Evolutionary conservation across 116 monocot genomes (phyloP).

Genomic region (Zostera marina): DNA sequence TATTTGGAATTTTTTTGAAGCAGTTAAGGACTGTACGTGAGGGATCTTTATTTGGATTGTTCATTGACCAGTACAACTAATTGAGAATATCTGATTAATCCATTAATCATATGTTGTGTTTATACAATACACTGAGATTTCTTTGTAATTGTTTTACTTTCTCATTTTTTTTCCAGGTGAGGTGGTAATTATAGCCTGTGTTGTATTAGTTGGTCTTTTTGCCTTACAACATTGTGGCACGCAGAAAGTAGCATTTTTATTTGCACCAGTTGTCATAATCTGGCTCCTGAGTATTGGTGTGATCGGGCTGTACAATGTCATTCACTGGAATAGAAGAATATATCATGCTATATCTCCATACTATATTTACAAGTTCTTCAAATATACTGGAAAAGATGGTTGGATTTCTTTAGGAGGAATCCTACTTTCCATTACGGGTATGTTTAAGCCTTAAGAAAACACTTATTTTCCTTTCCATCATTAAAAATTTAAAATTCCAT

Average conservation of each 20-base stretch:
- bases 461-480: neutral
- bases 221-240: conserved; percentile 91
- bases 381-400: conserved; percentile 73
- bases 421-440: conserved; percentile 85
- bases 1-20: too few species aligned
- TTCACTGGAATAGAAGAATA: conserved; percentile 70
- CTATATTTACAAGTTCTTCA: conserved; percentile 85
- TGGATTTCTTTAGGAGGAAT: conserved; percentile 99
- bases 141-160: neutral
- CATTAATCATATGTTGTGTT: neutral
- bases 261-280: conserved; percentile 68
- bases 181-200: conserved; percentile 82
- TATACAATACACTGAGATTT: neutral
- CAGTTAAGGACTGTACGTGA: too few species aligned
- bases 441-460: neutral
- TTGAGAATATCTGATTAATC: too few species aligned
- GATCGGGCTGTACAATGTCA: conserved; percentile 76
- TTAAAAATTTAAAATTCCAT: neutral
- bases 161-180: conserved; percentile 37
- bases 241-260: conserved; percentile 65
- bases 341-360: conserved; percentile 78
- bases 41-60: too few species aligned
- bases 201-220: conserved; percentile 66
- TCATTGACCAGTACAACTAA: too few species aligned
- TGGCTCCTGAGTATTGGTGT: conserved; percentile 75